Conservation (phyloP, 371 early-diverging fungal genomes). For the Rhizopus microsporus region DNA sequence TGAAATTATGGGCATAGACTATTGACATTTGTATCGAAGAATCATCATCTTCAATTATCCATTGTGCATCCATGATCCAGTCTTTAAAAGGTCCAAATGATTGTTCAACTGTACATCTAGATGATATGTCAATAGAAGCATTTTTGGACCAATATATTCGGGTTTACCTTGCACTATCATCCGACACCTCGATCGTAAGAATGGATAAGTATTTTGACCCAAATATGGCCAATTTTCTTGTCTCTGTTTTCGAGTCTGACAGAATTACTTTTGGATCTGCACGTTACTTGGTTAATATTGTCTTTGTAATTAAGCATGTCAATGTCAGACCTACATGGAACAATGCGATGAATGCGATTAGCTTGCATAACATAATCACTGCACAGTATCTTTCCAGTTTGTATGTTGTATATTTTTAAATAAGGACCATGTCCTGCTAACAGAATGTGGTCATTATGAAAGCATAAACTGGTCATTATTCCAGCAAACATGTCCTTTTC, state of each 20-base stretch:
- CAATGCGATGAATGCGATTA: constrained; percentile 61
- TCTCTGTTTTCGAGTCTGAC: constrained; percentile 6
- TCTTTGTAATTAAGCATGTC: neutral
- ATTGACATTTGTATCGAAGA: constrained; percentile 48
- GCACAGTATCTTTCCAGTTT: constrained; percentile 39
- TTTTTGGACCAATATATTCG: too few relatives aligned
- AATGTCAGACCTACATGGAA: constrained; percentile 43
- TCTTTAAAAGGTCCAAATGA: constrained; percentile 48
- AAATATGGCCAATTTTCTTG: constrained; percentile 30
- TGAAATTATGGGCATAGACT: constrained; percentile 78
- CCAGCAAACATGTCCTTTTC: constrained; percentile 50
- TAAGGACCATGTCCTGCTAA: constrained; percentile 65
- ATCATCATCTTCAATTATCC: constrained; percentile 44
- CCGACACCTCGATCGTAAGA: constrained; percentile 16
- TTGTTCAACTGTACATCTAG: constrained; percentile 12
- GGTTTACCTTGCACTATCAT: constrained; percentile 17
- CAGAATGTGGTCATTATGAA: constrained; percentile 52
- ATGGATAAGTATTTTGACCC: constrained; percentile 50
- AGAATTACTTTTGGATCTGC: constrained; percentile 15
- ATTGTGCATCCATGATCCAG: constrained; percentile 76
- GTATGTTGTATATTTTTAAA: constrained; percentile 56
- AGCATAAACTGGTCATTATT: constrained; percentile 58
- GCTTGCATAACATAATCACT: constrained; percentile 41
- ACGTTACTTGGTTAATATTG: neutral
- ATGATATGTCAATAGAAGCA: constrained; percentile 3